These are phyloP conservation scores for Phialemonium atrogriseum DNA, from an alignment of 2,329 filamentous ascomycete species.

Conservation along the genomic window DNA sequence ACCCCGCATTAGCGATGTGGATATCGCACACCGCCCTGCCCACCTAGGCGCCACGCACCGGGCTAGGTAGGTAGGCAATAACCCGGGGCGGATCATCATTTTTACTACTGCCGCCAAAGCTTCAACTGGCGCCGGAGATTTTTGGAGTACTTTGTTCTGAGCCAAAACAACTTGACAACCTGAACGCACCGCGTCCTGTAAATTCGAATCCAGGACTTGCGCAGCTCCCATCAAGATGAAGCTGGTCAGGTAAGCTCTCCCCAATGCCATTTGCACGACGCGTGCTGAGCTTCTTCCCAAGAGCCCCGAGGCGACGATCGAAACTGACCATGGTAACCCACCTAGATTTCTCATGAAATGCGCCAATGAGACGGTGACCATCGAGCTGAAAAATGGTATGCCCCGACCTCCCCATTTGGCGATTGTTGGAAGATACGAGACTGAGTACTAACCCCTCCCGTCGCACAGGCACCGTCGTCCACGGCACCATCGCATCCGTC, in stretches of 20 bases:
- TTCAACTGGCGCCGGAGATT: not conserved
- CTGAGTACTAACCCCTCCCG: too few species aligned
- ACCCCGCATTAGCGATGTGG: too few species aligned
- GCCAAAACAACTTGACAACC: not conserved
- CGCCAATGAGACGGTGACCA: slow-evolving; percentile 94
- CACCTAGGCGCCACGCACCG: too few species aligned
- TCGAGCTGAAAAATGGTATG: slow-evolving; percentile 95
- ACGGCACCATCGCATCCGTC: slow-evolving; percentile 94
- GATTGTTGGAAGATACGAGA: too few species aligned
- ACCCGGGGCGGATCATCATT: too few species aligned
- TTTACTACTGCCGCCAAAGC: too few species aligned
- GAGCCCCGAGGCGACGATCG: not conserved
- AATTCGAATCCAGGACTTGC: slow-evolving; percentile 1
- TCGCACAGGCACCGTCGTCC: slow-evolving; percentile 74
- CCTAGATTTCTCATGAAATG: slow-evolving; percentile 98
- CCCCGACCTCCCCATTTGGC: slow-evolving; percentile 8
- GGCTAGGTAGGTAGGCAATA: too few species aligned
- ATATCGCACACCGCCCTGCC: too few species aligned
- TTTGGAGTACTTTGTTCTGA: slow-evolving; percentile 1
- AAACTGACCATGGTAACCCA: slow-evolving; percentile 9
- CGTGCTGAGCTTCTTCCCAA: slow-evolving; percentile 31
- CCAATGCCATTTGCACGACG: slow-evolving; percentile 16
- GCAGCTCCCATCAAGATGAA: slow-evolving; percentile 64
- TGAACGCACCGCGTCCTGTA: not conserved
- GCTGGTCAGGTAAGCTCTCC: slow-evolving; percentile 75